Evolutionary conservation across 805 yeast species (phyloP).

Genomic region (Nadsonia fulvescens): DNA sequence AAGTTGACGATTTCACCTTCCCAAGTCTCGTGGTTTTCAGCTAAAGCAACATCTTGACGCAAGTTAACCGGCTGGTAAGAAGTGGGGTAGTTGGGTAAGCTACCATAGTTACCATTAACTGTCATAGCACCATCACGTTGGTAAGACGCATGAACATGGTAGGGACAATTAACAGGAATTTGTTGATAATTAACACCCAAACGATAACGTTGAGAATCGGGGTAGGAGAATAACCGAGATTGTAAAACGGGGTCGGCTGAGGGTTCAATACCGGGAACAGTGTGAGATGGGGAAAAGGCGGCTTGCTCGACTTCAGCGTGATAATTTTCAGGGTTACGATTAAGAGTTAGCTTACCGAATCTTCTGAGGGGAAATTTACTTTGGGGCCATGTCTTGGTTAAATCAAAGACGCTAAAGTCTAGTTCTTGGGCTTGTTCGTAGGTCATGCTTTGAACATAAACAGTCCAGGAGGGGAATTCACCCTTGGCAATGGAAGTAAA

Average conservation of each 20-base stretch:
- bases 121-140: conserved; percentile 48
- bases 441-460: conserved; percentile 41
- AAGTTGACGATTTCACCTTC: conserved; percentile 64
- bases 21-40: conserved; percentile 61
- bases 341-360: conserved; percentile 35
- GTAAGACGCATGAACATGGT: conserved; percentile 23
- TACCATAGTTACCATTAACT: conserved; percentile 29
- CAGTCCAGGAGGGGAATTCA: conserved; percentile 32
- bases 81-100: conserved; percentile 35
- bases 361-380: conserved; percentile 34
- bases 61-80: conserved; percentile 20
- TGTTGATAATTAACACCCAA: conserved; percentile 52
- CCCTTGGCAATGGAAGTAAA: conserved; percentile 30
- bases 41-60: conserved; percentile 11
- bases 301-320: conserved; percentile 33
- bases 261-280: conserved; percentile 61
- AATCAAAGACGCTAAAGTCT: conserved; percentile 30
- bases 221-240: conserved; percentile 56
- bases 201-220: conserved; percentile 64
- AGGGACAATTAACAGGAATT: conserved; percentile 53
- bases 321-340: conserved; percentile 39
- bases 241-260: conserved; percentile 66
- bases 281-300: conserved; percentile 58
- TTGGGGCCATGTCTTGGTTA: conserved; percentile 44
- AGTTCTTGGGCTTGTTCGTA: conserved; percentile 36